Evolutionary conservation across 805 yeast genomes (phyloP), one percentile per base, ranked within the genome.

Genomic region (Priceomyces castillae): DNA sequence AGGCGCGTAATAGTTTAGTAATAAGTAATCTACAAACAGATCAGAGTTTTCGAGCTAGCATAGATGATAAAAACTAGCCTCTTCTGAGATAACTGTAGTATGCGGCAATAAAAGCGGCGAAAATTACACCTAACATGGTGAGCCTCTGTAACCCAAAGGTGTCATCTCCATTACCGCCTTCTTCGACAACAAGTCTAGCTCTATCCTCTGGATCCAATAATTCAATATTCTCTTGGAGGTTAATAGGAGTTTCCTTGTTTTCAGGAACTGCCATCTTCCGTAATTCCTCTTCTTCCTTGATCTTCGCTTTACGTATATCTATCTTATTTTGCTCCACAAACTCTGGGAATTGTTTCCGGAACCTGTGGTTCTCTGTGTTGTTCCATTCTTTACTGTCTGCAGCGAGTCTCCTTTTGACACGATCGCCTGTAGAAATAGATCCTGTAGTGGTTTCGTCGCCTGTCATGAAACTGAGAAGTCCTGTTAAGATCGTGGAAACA

Each of bases 381-480:
- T 84, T 83, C 76, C 82, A 90, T 19, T 67, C 68, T 51, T 74
- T 74, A 41, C 90, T 81, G 34, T 74, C 76, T 22, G 54, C 62
- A 2, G 96, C 95, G 45, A 78, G 69, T 37, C 66, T 66, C 25
- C 65, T 67, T 69, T 82, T 84, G 19, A 76, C 76, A 14, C 64
- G 68, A 14, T 77, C 85, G 9, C 84, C 74, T 1, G 96, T 80
- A 7, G 64, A 69, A 10, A 90, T 80, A 7, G 92, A 81, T 0
- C 97, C 97, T 0, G 96, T 84, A 1, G 97, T 87, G 19, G 77
- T 67, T 52, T 90, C 97, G 46, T 79, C 78, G 7, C 94, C 84
- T 0, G 95, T 88, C 98, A 90, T 90, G 57, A 90, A 90, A 59
- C 96, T 87, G 51, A 90, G 69, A 30, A 90, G 69, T 0, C 97